Conservation (phyloP, 306 rosid species). For the Quillaja saponaria region DNA sequence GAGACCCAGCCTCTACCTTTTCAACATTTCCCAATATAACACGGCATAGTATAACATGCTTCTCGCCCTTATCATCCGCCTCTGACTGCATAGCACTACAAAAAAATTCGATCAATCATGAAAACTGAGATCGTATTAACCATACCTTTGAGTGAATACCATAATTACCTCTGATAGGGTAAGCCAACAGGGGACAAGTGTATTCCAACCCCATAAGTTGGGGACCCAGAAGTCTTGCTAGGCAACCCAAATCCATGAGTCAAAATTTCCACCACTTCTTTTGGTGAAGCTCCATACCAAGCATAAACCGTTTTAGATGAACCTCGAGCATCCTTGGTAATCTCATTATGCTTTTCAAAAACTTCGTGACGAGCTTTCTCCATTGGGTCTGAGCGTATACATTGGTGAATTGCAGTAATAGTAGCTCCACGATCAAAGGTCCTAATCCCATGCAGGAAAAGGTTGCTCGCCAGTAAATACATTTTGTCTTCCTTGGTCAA, state of each 20-base stretch:
- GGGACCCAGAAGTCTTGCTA: conserved; percentile 21
- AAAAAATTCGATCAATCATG: conserved; percentile 2
- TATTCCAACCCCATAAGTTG: conserved; percentile 40
- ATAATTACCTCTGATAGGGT: conserved; percentile 49
- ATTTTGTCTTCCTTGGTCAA: conserved; percentile 34
- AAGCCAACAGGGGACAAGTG: conserved; percentile 39
- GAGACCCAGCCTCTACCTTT: conserved; percentile 45
- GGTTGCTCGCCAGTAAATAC: conserved; percentile 21
- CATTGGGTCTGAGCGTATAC: conserved; percentile 29
- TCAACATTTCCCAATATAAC: conserved; percentile 63
- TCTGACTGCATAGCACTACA: conserved; percentile 47
- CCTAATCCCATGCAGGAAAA: conserved; percentile 37
- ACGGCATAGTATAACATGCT: conserved; percentile 56
- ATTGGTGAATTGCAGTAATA: conserved; percentile 47
- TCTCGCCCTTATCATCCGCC: conserved; percentile 46
- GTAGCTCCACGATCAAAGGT: conserved; percentile 29
- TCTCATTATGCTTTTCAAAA: conserved; percentile 41
- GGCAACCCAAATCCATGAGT: conserved; percentile 51
- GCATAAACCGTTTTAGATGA: conserved; percentile 49
- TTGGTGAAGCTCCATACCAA: conserved; percentile 51
- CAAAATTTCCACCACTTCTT: conserved; percentile 38
- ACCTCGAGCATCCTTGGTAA: conserved; percentile 44
- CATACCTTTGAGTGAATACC: neutral
- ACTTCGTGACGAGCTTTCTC: conserved; percentile 41
- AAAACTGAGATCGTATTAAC: neutral